A percentile compares a stretch with the other conserved stretches of the same genome.
Evolutionary conservation across 179 eudicot species (phyloP).

Genomic region (Dionaea muscipula): DNA sequence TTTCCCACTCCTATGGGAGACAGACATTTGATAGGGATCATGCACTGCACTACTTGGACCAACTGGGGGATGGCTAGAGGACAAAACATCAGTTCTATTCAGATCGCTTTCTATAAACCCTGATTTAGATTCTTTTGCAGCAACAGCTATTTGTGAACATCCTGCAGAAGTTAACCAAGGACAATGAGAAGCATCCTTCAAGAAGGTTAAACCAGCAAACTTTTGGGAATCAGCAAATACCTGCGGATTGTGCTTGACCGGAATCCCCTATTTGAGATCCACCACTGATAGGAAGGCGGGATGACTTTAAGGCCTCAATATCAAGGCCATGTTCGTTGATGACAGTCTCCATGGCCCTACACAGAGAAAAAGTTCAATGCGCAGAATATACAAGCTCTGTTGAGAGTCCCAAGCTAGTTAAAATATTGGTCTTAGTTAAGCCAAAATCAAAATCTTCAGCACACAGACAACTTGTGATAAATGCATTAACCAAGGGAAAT

Average conservation of each 20-base stretch:
- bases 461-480: too few species aligned
- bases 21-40: constrained; percentile 54
- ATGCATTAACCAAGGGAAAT: too few species aligned
- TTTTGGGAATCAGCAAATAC: constrained; percentile 18
- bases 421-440: too few species aligned
- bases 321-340: constrained; percentile 81
- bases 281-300: constrained; percentile 47
- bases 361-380: too few species aligned
- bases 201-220: neutral
- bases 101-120: constrained; percentile 42
- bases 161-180: constrained; percentile 26
- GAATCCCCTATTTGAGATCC: constrained; percentile 56
- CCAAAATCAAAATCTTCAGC: too few species aligned
- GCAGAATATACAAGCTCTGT: too few species aligned
- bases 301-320: constrained; percentile 66
- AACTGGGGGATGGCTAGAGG: constrained; percentile 39
- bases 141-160: constrained; percentile 42
- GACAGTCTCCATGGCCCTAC: constrained; percentile 99
- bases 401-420: too few species aligned
- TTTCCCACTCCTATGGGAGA: constrained; percentile 42
- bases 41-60: constrained; percentile 45
- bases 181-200: constrained; percentile 1
- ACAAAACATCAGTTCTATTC: constrained; percentile 28
- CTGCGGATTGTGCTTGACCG: constrained; percentile 50
- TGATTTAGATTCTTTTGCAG: constrained; percentile 34